Percentiles rank a stretch among this genome's conserved stretches.
Conservation (phyloP, 257 asterid species). For the Capsicum chinense region DNA sequence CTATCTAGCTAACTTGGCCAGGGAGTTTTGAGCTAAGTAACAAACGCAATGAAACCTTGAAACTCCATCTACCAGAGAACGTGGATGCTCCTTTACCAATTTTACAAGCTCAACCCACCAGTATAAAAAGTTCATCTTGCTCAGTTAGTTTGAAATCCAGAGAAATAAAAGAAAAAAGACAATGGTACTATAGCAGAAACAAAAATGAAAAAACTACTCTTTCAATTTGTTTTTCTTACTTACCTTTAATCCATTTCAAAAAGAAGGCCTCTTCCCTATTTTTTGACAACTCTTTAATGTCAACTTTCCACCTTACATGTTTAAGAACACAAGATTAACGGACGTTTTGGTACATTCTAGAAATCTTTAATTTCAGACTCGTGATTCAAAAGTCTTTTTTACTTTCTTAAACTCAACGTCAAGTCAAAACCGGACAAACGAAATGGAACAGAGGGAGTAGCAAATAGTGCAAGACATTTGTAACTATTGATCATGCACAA, state of each 20-base stretch:
- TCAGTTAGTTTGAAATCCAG: background rate
- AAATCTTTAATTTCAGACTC: too few relatives aligned
- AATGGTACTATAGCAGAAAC: background rate
- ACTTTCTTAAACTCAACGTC: too few relatives aligned
- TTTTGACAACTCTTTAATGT: too few relatives aligned
- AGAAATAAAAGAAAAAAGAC: background rate
- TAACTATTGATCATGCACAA: background rate
- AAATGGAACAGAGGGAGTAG: too few relatives aligned
- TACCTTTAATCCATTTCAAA: too few relatives aligned
- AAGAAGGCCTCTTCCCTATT: too few relatives aligned
- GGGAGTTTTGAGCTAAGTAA: background rate
- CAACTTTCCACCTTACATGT: too few relatives aligned
- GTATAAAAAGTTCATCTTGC: constrained; percentile 1
- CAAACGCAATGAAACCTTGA: background rate
- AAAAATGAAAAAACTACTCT: background rate
- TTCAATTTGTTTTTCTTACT: too few relatives aligned
- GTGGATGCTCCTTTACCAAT: background rate
- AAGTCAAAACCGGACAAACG: too few relatives aligned
- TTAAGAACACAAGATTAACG: too few relatives aligned
- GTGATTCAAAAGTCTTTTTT: too few relatives aligned
- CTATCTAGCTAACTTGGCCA: background rate
- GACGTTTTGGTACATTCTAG: too few relatives aligned
- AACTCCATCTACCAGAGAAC: background rate
- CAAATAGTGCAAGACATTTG: background rate
- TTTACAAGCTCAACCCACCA: background rate